These are phyloP conservation scores for Boletellus ananas DNA, from an alignment of 768 basidiomycete species.

Conservation along the genomic window DNA sequence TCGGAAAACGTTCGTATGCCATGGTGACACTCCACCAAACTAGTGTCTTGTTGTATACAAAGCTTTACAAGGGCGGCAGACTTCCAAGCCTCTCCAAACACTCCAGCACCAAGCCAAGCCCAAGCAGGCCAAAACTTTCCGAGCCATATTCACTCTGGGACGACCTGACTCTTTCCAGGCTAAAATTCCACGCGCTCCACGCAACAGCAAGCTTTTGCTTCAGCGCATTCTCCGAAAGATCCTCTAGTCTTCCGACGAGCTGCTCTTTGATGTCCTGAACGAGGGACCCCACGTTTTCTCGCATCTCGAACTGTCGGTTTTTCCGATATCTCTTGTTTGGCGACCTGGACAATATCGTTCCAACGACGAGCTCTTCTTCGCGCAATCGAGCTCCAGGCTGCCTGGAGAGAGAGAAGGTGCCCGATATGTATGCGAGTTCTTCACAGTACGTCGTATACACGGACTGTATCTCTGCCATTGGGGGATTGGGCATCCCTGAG, in stretches of 20 bases:
- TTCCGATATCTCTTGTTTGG: constrained; percentile 56
- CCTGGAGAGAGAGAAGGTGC: constrained; percentile 62
- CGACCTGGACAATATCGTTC: constrained; percentile 73
- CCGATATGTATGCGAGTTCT: constrained; percentile 67
- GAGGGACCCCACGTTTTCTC: constrained; percentile 50
- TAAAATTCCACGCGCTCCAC: constrained; percentile 66
- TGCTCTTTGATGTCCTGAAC: constrained; percentile 46
- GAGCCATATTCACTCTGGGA: no score
- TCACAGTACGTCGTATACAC: constrained; percentile 44
- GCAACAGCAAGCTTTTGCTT: constrained; percentile 44
- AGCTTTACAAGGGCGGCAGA: constrained; percentile 20
- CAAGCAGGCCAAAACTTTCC: no score
- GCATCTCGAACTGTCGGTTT: constrained; percentile 60
- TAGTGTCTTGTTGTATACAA: background rate
- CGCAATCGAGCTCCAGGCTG: constrained; percentile 49
- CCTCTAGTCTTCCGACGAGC: constrained; percentile 25
- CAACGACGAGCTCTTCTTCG: constrained; percentile 74
- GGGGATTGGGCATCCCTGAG: background rate
- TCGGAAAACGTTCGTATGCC: no score
- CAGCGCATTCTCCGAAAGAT: constrained; percentile 27
- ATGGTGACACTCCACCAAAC: no score
- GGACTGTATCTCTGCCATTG: constrained; percentile 11
- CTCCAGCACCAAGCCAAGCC: constrained; percentile 41
- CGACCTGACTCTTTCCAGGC: constrained; percentile 33
- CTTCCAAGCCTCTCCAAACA: constrained; percentile 45